Percentiles rank a stretch among this genome's conserved stretches.
These are phyloP conservation scores for Psilocybe cyanescens DNA, from an alignment of 768 basidiomycete genomes.

Conservation along the genomic window DNA sequence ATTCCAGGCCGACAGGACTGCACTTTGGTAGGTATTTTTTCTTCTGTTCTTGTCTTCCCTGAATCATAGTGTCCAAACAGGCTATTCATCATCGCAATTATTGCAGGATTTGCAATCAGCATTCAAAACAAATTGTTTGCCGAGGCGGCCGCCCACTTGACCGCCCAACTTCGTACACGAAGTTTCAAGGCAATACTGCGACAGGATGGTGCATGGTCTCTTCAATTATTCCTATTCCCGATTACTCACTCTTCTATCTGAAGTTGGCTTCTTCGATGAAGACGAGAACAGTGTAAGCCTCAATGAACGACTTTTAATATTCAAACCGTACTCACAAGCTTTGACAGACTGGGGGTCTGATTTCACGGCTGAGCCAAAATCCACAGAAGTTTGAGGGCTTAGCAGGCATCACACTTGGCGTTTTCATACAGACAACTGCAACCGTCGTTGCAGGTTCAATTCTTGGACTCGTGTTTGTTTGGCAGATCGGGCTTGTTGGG, in stretches of 20 bases:
- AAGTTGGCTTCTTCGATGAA: conserved; percentile 87
- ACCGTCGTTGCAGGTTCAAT: conserved; percentile 76
- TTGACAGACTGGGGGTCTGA: conserved; percentile 74
- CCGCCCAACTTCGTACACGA: conserved; percentile 67
- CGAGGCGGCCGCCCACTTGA: conserved; percentile 68
- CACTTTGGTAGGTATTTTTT: conserved; percentile 55
- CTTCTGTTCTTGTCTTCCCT: conserved; percentile 15
- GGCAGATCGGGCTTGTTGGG: conserved; percentile 81
- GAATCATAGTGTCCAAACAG: conserved; percentile 30
- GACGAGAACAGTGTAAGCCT: conserved; percentile 72
- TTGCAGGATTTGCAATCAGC: conserved; percentile 61
- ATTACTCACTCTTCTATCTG: too few relatives aligned
- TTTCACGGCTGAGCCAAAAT: conserved; percentile 78
- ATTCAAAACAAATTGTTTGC: conserved; percentile 76
- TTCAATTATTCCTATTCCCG: too few relatives aligned
- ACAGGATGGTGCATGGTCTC: conserved; percentile 66
- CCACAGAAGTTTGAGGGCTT: conserved; percentile 90
- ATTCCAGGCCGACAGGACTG: conserved; percentile 66
- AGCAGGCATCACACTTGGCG: conserved; percentile 85
- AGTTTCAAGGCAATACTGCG: conserved; percentile 82
- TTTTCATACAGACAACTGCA: conserved; percentile 75
- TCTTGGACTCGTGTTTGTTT: conserved; percentile 77
- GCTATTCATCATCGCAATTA: conserved; percentile 80
- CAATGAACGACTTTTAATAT: too few relatives aligned
- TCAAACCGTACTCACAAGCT: too few relatives aligned